Conservation (phyloP, 805 yeast genomes). For the Cyberlindnera xishuangbannaensis region DNA sequence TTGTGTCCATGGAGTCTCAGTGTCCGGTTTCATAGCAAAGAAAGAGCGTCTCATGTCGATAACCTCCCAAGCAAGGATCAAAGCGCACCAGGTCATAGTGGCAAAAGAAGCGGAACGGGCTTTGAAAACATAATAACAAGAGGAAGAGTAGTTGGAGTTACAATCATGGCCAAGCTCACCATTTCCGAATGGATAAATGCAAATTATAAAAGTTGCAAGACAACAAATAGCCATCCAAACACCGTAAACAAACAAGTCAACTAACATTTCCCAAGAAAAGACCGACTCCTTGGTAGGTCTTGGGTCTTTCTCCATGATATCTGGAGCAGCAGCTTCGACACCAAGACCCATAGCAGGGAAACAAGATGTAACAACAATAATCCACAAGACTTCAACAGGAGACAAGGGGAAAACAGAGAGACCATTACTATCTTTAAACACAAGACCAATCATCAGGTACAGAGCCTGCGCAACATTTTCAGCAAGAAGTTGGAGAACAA, state of each 20-base stretch:
- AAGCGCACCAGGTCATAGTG: constrained; percentile 82
- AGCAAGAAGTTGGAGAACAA: constrained; percentile 66
- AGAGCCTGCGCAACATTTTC: constrained; percentile 70
- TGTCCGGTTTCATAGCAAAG: constrained; percentile 63
- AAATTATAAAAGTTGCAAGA: constrained; percentile 56
- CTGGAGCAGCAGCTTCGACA: constrained; percentile 57
- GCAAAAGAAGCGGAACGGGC: constrained; percentile 77
- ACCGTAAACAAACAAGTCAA: constrained; percentile 71
- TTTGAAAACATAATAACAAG: constrained; percentile 60
- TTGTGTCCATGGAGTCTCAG: constrained; percentile 50
- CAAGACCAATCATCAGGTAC: constrained; percentile 65
- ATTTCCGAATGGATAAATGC: constrained; percentile 60
- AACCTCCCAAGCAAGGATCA: constrained; percentile 81
- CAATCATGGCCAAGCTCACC: constrained; percentile 64
- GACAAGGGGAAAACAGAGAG: constrained; percentile 77
- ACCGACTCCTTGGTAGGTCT: constrained; percentile 48
- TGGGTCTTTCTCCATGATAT: constrained; percentile 60
- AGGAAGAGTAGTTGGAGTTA: constrained; percentile 39
- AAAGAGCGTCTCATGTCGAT: constrained; percentile 65
- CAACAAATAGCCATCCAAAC: constrained; percentile 68
- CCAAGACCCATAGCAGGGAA: constrained; percentile 85
- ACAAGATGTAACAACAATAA: constrained; percentile 71
- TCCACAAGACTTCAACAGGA: constrained; percentile 78
- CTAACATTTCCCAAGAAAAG: constrained; percentile 59
- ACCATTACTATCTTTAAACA: constrained; percentile 55